Percentiles rank a stretch among this genome's conserved stretches.
phyloP scores from a whole-genome alignment of 768 basidiomycete species.

The Leccinum uliginosum region DNA sequence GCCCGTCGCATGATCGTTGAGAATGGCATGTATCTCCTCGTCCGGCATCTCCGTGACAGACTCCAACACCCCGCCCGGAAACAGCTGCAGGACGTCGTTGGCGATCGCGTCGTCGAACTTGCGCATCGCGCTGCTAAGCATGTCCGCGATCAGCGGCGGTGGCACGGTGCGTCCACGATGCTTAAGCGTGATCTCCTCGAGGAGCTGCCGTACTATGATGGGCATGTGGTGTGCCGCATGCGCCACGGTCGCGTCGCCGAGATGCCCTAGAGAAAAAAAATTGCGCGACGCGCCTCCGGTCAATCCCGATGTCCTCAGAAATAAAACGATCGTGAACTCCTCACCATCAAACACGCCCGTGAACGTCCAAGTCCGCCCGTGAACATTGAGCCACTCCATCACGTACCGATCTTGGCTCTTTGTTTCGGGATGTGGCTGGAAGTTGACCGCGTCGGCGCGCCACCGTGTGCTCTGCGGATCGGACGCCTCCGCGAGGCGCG shows the following conservation, averaged over 20 bases:
- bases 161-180: conserved; percentile 37
- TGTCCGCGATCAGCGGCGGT: conserved; percentile 49
- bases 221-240: conserved; percentile 67
- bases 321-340: conserved; percentile 17
- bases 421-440: conserved; percentile 54
- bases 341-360: conserved; percentile 69
- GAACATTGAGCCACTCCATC: conserved; percentile 51
- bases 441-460: conserved; percentile 60
- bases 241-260: conserved; percentile 66
- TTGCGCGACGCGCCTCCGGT: conserved; percentile 6
- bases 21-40: conserved; percentile 49
- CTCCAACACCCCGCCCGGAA: conserved; percentile 47
- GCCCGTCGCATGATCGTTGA: conserved; percentile 60
- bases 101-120: conserved; percentile 67
- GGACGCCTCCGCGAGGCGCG: conserved; percentile 45
- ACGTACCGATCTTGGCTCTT: conserved; percentile 64
- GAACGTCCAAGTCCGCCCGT: conserved; percentile 56
- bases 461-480: conserved; percentile 44
- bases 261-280: conserved; percentile 41
- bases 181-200: conserved; percentile 39
- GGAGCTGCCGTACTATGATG: conserved; percentile 58
- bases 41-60: conserved; percentile 50
- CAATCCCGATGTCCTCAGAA: neutral
- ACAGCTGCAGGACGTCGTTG: conserved; percentile 58
- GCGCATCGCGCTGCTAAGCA: conserved; percentile 53